Base-by-base conservation (phyloP, 1,284 basidiomycete genomes). In the Ceratobasidium sp. region DNA sequence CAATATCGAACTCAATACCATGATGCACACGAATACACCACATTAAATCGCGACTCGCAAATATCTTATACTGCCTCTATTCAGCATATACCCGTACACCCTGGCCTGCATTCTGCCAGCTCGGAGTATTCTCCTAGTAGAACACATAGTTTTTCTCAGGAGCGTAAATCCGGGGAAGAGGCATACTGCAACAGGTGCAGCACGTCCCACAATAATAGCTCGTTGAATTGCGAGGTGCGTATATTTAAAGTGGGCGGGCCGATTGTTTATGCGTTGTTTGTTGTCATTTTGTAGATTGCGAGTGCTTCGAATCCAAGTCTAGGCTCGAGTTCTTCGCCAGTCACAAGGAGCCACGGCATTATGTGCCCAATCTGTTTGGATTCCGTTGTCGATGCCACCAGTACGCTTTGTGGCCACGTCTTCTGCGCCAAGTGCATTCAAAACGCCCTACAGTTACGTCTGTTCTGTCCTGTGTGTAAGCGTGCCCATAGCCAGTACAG, bases 281-380 rank as follows among this genome's bases (percentile, higher is more conserved):
- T 58, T 9, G 21, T 58, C 39, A 21, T 58, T 53, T 53, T 58
- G 55, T 58, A 58, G 55, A 34, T 58, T 58, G n/a, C 55, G 21
- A 9, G 34, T 21, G 36, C 36, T 12, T 58, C 32, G 18, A 34
- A 18, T n/a, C 55, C 21, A 58, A 36, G n/a, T 10, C 55, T 39
- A 58, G 34, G 34, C 34, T 34, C 55, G 32, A 50, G 23, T 23
- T 28, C 46, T 34, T 46, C 61, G n/a, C 10, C 61, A 52, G 55
- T 39, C 36, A 41, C 36, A n/a, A 64, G 60, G 43, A 48, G 46
- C n/a, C 61, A 41, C 32, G 52, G 65, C 4, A 69, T 69, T 9
- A 57, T 69, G 36, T 69, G 65, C 21, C 65, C 65, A 52, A 69
- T 69, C 39, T 69, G 65, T 21, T 39, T 57, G 23, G 65, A 69